phyloP scores from a whole-genome alignment of 257 asterid species.

The Nicotiana otophora region DNA sequence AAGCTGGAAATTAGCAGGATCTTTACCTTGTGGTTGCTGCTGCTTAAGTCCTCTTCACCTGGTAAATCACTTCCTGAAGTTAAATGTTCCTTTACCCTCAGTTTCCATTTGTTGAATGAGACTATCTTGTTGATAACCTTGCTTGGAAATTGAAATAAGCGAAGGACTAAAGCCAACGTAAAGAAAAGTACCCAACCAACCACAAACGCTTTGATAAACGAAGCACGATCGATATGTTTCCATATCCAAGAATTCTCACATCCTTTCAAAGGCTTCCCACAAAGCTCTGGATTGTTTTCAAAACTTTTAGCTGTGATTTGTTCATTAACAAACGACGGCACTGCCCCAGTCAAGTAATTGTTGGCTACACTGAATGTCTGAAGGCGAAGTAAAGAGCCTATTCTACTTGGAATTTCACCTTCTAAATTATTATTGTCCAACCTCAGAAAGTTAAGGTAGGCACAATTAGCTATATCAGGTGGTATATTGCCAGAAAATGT shows the following conservation, averaged over 20 bases:
- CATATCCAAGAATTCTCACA: not conserved
- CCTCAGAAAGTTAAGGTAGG: not conserved
- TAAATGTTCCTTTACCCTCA: not conserved
- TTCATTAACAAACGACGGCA: not conserved
- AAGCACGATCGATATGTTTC: not conserved
- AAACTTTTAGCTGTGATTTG: not conserved
- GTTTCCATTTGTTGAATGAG: not conserved
- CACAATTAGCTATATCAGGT: not conserved
- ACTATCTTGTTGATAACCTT: not conserved
- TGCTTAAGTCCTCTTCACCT: not conserved
- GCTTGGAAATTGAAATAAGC: not conserved
- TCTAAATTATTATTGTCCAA: conserved; percentile 4
- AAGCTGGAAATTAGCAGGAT: not conserved
- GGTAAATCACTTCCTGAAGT: not conserved
- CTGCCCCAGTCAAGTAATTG: not conserved
- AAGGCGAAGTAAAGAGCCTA: not conserved
- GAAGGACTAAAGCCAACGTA: not conserved
- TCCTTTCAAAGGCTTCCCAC: conserved; percentile 14
- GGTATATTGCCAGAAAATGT: conserved; percentile 22
- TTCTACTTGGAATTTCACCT: conserved; percentile 14
- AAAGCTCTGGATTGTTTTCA: conserved; percentile 15
- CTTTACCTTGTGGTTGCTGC: not conserved
- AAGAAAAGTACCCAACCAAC: not conserved
- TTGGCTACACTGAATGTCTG: not conserved
- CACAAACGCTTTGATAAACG: not conserved